Evolutionary conservation across 495 filamentous ascomycete genomes (phyloP).

Genomic region (Penicillium riverlandense): DNA sequence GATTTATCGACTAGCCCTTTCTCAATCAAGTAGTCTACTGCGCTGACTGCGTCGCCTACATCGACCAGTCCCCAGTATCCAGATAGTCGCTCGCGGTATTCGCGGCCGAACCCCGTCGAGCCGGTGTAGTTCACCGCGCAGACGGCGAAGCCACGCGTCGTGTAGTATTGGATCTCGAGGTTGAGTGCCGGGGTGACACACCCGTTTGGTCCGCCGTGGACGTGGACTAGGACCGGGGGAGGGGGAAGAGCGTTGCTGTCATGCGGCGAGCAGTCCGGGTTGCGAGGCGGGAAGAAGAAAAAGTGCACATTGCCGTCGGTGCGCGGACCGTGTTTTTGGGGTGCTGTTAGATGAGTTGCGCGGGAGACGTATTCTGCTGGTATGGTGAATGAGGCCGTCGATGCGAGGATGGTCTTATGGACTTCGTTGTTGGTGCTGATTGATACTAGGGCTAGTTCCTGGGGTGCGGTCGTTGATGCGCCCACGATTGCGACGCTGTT

Average conservation of each 20-base stretch:
- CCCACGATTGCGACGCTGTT: conserved; percentile 15
- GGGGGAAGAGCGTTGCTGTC: conserved; percentile 25
- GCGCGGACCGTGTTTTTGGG: conserved; percentile 16
- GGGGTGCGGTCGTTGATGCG: conserved; percentile 10
- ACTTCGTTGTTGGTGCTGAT: conserved; percentile 3
- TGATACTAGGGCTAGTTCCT: conserved; percentile 17
- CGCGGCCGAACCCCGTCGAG: conserved; percentile 39
- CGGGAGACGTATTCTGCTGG: conserved; percentile 25
- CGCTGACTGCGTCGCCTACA: conserved; percentile 35
- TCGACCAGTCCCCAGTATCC: conserved; percentile 39
- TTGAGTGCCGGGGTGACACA: conserved; percentile 19
- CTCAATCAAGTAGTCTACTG: conserved; percentile 28
- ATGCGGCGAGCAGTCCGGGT: conserved; percentile 26
- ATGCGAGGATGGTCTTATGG: conserved; percentile 14
- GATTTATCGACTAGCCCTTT: conserved; percentile 23
- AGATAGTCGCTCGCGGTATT: conserved; percentile 36
- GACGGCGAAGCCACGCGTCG: conserved; percentile 44
- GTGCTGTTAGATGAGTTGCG: conserved; percentile 16
- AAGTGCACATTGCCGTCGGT: conserved; percentile 25
- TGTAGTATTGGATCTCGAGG: conserved; percentile 40
- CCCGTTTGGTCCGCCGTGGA: conserved; percentile 45
- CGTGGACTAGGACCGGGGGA: conserved; percentile 23
- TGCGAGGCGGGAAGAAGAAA: conserved; percentile 38
- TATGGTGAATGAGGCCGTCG: conserved; percentile 14
- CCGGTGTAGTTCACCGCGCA: conserved; percentile 43